Base-by-base conservation (phyloP, 257 asterid species). In the Leonotis leonurus region DNA sequence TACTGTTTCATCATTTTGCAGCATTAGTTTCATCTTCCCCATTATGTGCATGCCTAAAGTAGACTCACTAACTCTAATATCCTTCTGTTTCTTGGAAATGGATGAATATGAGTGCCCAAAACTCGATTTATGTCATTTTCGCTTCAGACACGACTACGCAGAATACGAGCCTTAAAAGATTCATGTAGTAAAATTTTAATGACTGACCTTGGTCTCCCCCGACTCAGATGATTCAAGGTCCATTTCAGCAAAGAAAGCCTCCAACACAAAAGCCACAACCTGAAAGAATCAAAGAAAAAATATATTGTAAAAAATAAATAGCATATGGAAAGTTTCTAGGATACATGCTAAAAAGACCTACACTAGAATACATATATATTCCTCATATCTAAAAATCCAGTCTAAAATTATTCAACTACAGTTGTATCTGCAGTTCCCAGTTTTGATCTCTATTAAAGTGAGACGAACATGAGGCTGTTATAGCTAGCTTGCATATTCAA, bases 191-290 rank as follows among this genome's bases (percentile, higher is more conserved):
- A 37, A 49, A 50, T 55, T 22, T 36, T 35, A 37, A 69, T 25
- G 32, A 67, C 90, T 70, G 67, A 88, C 98, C 95, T 75, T 56
- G 51, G 16, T 65, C 27, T 67, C 85, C 51, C 69, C 84, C 74
- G 69, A 29, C 78, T 70, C 95, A 62, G 77, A 33, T 30, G 81
- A 39, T 84, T 92, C 99, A 12, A 92, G 77, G 58, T 86, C 97
- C 89, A 92, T 74, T 78, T 92, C 99, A 66, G 96, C 95, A 69
- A 89, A 90, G 84, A 92, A 92, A 60, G 99, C 99, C 79, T 92
- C 99, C 91, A 89, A 80, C 65, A 92, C 96, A 81, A 92, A 92
- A 56, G 99, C 97, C 65, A 92, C 80, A 75, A 92, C 93, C 99
- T 92, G 87, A 67, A 69, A 43, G 35, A 44, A 44, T 6, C n/a